These are phyloP conservation scores for Mycena polygramma DNA, from an alignment of 768 basidiomycete species.

Conservation along the genomic window DNA sequence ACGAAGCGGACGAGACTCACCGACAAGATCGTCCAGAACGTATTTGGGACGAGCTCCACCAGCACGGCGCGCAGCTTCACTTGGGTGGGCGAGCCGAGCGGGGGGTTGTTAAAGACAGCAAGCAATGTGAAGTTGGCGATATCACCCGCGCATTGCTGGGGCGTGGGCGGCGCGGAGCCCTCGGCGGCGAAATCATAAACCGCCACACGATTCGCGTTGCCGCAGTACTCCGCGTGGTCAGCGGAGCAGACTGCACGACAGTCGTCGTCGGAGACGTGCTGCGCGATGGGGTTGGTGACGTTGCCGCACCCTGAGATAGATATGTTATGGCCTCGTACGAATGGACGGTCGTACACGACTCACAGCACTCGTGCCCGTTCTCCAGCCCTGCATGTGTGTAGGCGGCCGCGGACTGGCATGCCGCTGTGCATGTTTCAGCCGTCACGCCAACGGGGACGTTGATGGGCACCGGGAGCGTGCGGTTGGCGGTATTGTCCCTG, in stretches of 20 bases:
- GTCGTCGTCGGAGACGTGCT: slow-evolving; percentile 54
- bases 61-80: slow-evolving; percentile 51
- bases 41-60: slow-evolving; percentile 55
- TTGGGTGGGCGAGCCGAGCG: slow-evolving; percentile 43
- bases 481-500: slow-evolving; percentile 51
- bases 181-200: slow-evolving; percentile 51
- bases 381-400: slow-evolving; percentile 61
- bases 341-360: slow-evolving; percentile 36
- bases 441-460: slow-evolving; percentile 61
- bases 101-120: slow-evolving; percentile 53
- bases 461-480: slow-evolving; percentile 51
- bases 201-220: slow-evolving; percentile 54
- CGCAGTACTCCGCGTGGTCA: slow-evolving; percentile 55
- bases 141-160: slow-evolving; percentile 46
- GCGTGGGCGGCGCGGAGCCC: slow-evolving; percentile 41
- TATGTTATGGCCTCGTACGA: not conserved
- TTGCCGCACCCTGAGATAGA: slow-evolving; percentile 55
- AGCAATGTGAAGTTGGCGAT: slow-evolving; percentile 54
- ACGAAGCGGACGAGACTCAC: slow-evolving; percentile 42
- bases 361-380: slow-evolving; percentile 64
- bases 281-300: slow-evolving; percentile 47
- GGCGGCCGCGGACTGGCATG: slow-evolving; percentile 56
- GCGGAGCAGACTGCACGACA: slow-evolving; percentile 57
- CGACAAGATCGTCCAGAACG: slow-evolving; percentile 56
- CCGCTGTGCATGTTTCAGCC: slow-evolving; percentile 62